phyloP scores from a whole-genome alignment of 1,284 basidiomycete species.

The Phenoliferia sp. region DNA sequence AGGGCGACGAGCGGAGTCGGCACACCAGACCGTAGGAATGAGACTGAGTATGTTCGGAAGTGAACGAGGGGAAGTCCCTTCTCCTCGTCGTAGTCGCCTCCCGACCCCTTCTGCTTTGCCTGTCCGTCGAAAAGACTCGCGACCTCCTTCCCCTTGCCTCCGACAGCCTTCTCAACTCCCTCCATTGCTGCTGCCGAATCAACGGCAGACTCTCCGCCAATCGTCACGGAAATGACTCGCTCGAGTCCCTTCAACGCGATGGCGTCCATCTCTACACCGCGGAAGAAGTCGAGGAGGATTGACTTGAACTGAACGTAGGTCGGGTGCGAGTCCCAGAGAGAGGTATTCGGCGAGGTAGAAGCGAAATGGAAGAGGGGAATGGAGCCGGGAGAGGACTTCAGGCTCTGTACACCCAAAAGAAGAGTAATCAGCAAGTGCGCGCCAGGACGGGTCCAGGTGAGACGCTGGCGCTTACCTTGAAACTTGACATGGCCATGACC shows the following conservation, averaged over 20 bases:
- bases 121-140: conserved; percentile 16
- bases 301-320: conserved; percentile 89
- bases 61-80: conserved; percentile 68
- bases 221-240: conserved; percentile 82
- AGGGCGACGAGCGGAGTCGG: conserved; percentile 76
- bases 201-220: conserved; percentile 44
- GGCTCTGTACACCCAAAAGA: conserved; percentile 51
- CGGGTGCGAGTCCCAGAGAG: conserved; percentile 86
- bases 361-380: conserved; percentile 94
- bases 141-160: conserved; percentile 20
- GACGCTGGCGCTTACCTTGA: no score
- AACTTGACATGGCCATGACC: conserved; percentile 70
- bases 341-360: conserved; percentile 50
- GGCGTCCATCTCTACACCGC: conserved; percentile 77
- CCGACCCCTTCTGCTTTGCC: neutral
- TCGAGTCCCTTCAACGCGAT: conserved; percentile 83
- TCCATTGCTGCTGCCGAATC: conserved; percentile 6
- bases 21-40: conserved; percentile 68
- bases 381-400: conserved; percentile 84
- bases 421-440: neutral
- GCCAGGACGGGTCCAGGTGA: neutral
- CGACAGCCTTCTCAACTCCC: conserved; percentile 1
- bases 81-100: conserved; percentile 28
- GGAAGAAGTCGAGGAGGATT: conserved; percentile 78
- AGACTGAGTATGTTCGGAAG: conserved; percentile 78